Evolutionary conservation across 345 rosid species (phyloP).

Genomic region (Brassica napus): DNA sequence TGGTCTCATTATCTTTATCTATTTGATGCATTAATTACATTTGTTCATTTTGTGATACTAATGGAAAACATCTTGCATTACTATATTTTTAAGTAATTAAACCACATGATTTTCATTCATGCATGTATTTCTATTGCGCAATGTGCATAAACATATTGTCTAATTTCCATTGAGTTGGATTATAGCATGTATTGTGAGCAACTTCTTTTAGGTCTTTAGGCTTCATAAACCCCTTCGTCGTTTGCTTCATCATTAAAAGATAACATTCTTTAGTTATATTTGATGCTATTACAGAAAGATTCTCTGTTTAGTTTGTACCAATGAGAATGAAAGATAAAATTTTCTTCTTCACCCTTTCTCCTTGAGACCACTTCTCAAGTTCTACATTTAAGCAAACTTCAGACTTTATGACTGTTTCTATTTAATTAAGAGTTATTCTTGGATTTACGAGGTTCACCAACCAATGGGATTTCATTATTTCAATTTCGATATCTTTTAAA

Average conservation of each 20-base stretch:
- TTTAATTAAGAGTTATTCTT: background rate
- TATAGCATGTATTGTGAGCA: constrained; percentile 8
- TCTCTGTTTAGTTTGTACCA: background rate
- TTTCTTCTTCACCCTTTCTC: background rate
- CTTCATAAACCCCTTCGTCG: background rate
- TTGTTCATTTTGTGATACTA: background rate
- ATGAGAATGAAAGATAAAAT: constrained; percentile 12
- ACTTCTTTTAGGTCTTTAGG: background rate
- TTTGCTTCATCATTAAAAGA: background rate
- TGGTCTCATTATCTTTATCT: background rate
- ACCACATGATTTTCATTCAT: background rate
- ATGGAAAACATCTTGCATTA: background rate
- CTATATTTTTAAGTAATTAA: background rate
- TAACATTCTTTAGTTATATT: background rate
- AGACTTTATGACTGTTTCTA: background rate
- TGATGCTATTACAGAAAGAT: constrained; percentile 2
- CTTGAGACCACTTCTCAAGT: background rate
- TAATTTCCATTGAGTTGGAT: background rate
- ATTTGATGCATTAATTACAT: constrained; percentile 1
- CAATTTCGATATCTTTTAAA: too few species aligned
- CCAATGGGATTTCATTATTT: too few species aligned
- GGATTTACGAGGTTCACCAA: too few species aligned
- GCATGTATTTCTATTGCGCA: background rate
- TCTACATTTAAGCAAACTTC: background rate
- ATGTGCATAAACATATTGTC: background rate